Evolutionary conservation across 2,329 filamentous ascomycete species (phyloP).

Genomic region (Diaporthe nobilis): DNA sequence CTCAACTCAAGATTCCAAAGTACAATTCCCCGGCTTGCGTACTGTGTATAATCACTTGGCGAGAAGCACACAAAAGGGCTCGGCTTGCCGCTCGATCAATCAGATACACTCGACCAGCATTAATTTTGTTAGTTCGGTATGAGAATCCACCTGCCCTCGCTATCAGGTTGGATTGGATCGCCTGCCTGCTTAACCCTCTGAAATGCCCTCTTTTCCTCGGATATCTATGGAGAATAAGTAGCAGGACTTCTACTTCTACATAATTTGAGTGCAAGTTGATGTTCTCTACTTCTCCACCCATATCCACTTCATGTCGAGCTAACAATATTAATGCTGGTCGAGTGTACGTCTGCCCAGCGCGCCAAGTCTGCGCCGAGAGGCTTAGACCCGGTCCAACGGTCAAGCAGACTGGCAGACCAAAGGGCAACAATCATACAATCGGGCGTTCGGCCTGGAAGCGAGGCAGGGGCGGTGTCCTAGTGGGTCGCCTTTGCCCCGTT

Average conservation of each 20-base stretch:
- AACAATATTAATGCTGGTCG: too few species aligned
- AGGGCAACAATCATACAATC: conserved; percentile 1
- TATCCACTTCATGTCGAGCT: too few species aligned
- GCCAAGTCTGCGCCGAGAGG: conserved; percentile 38
- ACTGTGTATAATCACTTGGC: conserved; percentile 32
- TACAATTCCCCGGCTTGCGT: conserved; percentile 3
- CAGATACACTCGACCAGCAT: neutral
- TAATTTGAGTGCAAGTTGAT: too few species aligned
- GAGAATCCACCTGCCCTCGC: too few species aligned
- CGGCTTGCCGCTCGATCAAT: conserved; percentile 23
- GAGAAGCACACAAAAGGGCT: conserved; percentile 9
- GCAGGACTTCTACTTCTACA: too few species aligned
- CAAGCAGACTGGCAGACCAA: neutral
- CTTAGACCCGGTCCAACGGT: conserved; percentile 14
- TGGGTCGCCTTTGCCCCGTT: conserved; percentile 29
- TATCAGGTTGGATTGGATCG: too few species aligned
- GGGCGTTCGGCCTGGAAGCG: conserved; percentile 21
- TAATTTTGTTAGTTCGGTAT: too few species aligned
- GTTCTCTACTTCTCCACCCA: too few species aligned
- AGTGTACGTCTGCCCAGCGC: conserved; percentile 33
- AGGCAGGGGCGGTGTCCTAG: conserved; percentile 32
- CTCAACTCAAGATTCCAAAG: conserved; percentile 22
- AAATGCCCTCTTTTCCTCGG: too few species aligned
- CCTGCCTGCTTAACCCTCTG: too few species aligned
- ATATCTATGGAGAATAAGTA: too few species aligned